Conservation (phyloP, 2,329 filamentous ascomycete species). For the Boeremia exigua region DNA sequence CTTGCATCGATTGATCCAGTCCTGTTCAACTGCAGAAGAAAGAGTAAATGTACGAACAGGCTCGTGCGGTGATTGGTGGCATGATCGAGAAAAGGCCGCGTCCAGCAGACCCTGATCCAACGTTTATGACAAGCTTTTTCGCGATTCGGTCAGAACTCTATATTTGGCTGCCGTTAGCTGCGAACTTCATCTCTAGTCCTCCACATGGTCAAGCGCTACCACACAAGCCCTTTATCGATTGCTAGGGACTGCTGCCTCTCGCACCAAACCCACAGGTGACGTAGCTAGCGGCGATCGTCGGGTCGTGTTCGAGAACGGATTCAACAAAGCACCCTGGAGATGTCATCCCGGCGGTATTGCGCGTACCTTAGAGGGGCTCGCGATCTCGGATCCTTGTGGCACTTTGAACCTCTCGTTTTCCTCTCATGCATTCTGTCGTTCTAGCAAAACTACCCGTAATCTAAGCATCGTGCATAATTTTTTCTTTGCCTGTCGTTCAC, state of each 20-base stretch:
- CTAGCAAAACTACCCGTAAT: not conserved
- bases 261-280: conserved; percentile 15
- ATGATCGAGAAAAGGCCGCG: not conserved
- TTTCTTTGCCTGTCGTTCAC: conserved; percentile 8
- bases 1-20: conserved; percentile 1
- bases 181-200: conserved; percentile 1
- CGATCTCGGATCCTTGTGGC: conserved; percentile 2
- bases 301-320: conserved; percentile 16
- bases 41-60: not conserved
- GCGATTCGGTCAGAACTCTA: conserved; percentile 15
- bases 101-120: conserved; percentile 13
- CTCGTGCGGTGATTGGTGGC: conserved; percentile 7
- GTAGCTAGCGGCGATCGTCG: conserved; percentile 20
- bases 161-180: conserved; percentile 15
- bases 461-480: not conserved
- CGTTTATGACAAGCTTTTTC: conserved; percentile 11
- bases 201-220: conserved; percentile 7
- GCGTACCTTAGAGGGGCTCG: conserved; percentile 13
- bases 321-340: conserved; percentile 18
- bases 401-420: conserved; percentile 2
- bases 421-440: not conserved
- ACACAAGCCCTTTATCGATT: conserved; percentile 7
- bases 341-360: conserved; percentile 17
- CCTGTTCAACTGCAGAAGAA: conserved; percentile 2
- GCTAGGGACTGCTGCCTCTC: conserved; percentile 3